Evolutionary conservation across 2,329 filamentous ascomycete genomes (phyloP).

Genomic region (Fusarium sp.): DNA sequence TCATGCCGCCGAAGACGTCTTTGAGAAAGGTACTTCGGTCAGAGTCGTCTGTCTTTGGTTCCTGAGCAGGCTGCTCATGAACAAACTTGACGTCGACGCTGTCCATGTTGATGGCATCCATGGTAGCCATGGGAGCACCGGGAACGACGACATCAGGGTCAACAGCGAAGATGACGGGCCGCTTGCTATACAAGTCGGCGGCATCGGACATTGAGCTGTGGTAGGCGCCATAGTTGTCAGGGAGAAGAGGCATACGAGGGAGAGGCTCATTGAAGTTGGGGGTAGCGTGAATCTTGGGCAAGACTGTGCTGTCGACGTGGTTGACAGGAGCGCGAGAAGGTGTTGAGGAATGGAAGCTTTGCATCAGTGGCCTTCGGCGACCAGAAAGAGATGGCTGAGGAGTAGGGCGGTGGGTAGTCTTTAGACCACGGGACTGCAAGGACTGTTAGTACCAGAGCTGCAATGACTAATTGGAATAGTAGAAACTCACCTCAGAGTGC

Average conservation of each 20-base stretch:
- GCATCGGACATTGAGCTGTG: slow-evolving; percentile 55
- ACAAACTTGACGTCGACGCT: slow-evolving; percentile 64
- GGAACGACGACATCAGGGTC: slow-evolving; percentile 63
- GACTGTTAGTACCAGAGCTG: slow-evolving; percentile 16
- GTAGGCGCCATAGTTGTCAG: slow-evolving; percentile 61
- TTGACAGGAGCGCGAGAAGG: slow-evolving; percentile 50
- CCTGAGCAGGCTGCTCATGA: slow-evolving; percentile 48
- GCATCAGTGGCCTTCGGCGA: slow-evolving; percentile 67
- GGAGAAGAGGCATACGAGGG: slow-evolving; percentile 67
- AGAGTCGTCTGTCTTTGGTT: slow-evolving; percentile 36
- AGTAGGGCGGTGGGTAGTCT: slow-evolving; percentile 59
- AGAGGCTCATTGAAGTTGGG: slow-evolving; percentile 46
- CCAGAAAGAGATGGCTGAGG: slow-evolving; percentile 55
- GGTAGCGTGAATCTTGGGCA: slow-evolving; percentile 56
- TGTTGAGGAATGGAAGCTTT: slow-evolving; percentile 65
- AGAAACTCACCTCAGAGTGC: slow-evolving; percentile 52
- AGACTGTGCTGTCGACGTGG: slow-evolving; percentile 62
- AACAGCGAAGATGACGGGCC: slow-evolving; percentile 64
- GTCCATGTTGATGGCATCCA: slow-evolving; percentile 67
- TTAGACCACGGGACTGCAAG: slow-evolving; percentile 52
- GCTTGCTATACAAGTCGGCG: slow-evolving; percentile 54
- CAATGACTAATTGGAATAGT: not conserved
- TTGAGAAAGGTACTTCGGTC: slow-evolving; percentile 57
- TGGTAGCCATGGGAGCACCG: slow-evolving; percentile 62
- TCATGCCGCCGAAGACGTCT: slow-evolving; percentile 65